Evolutionary conservation across 1,284 basidiomycete genomes (phyloP).

Genomic region (Vanrija humicola): DNA sequence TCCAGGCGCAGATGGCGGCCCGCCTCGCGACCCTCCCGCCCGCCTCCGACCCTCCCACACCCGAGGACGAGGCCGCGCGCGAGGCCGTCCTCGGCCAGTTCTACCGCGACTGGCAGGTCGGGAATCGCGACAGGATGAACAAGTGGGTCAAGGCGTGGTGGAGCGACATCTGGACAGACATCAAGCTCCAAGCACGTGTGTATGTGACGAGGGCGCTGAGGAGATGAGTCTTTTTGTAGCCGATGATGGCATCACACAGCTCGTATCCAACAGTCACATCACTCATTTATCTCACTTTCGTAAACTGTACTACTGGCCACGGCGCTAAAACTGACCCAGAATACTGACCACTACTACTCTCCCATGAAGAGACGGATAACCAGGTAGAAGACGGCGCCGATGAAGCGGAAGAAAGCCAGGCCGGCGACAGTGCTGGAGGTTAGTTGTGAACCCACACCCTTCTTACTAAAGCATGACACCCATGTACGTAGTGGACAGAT

Average conservation of each 20-base stretch:
- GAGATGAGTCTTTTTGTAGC: no score
- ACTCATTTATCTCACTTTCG: background rate
- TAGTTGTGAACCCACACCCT: background rate
- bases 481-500: slow-evolving; percentile 47
- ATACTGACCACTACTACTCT: slow-evolving; percentile 55
- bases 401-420: slow-evolving; percentile 73
- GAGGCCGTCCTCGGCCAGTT: slow-evolving; percentile 40
- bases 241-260: background rate
- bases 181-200: slow-evolving; percentile 38
- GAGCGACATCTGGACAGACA: slow-evolving; percentile 39
- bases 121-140: slow-evolving; percentile 30
- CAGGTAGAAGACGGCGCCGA: slow-evolving; percentile 73
- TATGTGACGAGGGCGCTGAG: slow-evolving; percentile 12
- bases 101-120: slow-evolving; percentile 46
- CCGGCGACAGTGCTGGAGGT: slow-evolving; percentile 64
- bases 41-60: slow-evolving; percentile 30
- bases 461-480: slow-evolving; percentile 42
- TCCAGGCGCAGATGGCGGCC: slow-evolving; percentile 31
- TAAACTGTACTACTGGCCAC: background rate
- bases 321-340: background rate
- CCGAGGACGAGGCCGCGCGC: slow-evolving; percentile 25
- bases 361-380: slow-evolving; percentile 75
- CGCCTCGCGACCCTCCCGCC: slow-evolving; percentile 34
- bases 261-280: background rate
- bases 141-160: slow-evolving; percentile 45